phyloP scores from a whole-genome alignment of 345 rosid genomes.

The Ricinus communis region DNA sequence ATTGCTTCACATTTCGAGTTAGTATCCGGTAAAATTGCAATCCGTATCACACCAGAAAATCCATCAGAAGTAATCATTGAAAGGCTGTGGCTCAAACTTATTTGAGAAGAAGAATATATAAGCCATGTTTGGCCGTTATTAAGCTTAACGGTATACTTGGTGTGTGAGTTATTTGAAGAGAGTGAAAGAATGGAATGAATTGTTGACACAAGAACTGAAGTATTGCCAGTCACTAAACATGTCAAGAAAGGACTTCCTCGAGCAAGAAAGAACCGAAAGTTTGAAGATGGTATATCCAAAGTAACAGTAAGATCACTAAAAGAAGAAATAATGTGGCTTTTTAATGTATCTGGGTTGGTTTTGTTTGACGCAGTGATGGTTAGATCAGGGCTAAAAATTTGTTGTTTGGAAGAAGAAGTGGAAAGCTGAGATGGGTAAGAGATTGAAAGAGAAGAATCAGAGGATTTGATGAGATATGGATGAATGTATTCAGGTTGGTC shows the following conservation, averaged over 20 bases:
- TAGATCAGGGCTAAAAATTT: conserved; percentile 62
- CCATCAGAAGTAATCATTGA: conserved; percentile 49
- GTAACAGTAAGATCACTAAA: conserved; percentile 74
- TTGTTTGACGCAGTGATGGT: conserved; percentile 51
- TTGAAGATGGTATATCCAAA: conserved; percentile 68
- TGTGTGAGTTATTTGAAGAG: conserved; percentile 42
- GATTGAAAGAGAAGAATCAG: conserved; percentile 59
- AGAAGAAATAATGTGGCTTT: conserved; percentile 62
- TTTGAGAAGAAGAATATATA: conserved; percentile 67
- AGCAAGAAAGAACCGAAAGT: conserved; percentile 72
- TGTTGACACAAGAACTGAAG: conserved; percentile 60
- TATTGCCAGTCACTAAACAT: conserved; percentile 43
- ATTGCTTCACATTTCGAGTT: conserved; percentile 43
- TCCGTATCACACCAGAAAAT: conserved; percentile 64
- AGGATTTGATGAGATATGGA: conserved; percentile 80
- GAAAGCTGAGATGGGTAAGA: conserved; percentile 68
- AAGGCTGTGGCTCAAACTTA: conserved; percentile 41
- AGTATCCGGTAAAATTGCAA: conserved; percentile 53
- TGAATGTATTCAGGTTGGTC: conserved; percentile 88
- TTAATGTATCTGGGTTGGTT: conserved; percentile 29
- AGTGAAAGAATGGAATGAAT: conserved; percentile 71
- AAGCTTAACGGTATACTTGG: conserved; percentile 61
- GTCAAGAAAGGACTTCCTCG: conserved; percentile 90
- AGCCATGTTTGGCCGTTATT: conserved; percentile 91
- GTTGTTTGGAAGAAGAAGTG: conserved; percentile 62